Percentiles rank a stretch among this genome's conserved stretches.
phyloP scores from a whole-genome alignment of 352 stramenopile species.

The Thalassiosira mediterranea region DNA sequence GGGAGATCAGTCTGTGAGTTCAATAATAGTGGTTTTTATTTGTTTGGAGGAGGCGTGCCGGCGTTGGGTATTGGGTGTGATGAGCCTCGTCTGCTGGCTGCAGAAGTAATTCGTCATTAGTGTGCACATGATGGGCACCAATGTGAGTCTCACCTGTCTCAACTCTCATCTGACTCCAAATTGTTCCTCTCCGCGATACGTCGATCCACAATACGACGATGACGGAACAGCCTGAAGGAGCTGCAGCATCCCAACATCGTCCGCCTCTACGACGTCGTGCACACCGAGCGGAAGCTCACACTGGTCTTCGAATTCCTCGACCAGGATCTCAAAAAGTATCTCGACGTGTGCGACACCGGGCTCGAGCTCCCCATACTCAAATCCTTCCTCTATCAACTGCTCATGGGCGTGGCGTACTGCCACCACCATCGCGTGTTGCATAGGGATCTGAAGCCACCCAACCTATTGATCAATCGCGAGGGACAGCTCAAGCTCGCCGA shows the following conservation, averaged over 20 bases:
- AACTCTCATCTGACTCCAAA: too few species aligned
- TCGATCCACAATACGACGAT: too few species aligned
- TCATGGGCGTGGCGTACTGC: slow-evolving; percentile 99
- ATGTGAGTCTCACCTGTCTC: too few species aligned
- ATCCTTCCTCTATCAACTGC: slow-evolving; percentile 98
- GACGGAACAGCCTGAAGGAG: slow-evolving; percentile 88
- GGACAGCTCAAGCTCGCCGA: slow-evolving; percentile 98
- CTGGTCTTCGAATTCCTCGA: slow-evolving; percentile 99
- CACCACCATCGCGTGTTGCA: slow-evolving; percentile 91
- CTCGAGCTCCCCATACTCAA: slow-evolving; percentile 91
- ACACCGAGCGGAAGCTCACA: slow-evolving; percentile 98
- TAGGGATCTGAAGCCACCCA: slow-evolving; percentile 97
- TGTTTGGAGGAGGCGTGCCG: too few species aligned
- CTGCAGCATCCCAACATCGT: slow-evolving; percentile 92
- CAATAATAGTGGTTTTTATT: too few species aligned
- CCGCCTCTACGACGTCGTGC: slow-evolving; percentile 98
- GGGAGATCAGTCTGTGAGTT: slow-evolving; percentile 98
- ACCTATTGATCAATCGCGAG: slow-evolving; percentile 82
- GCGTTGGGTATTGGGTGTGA: too few species aligned
- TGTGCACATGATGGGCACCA: too few species aligned
- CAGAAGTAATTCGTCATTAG: too few species aligned
- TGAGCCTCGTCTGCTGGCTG: too few species aligned
- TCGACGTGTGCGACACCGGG: slow-evolving; percentile 98
- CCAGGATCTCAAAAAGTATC: slow-evolving; percentile 99
- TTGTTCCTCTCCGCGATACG: too few species aligned